Percentiles rank a stretch among this genome's conserved stretches.
These are phyloP conservation scores for Mycena albidolilacea DNA, from an alignment of 768 basidiomycete genomes.

Conservation along the genomic window DNA sequence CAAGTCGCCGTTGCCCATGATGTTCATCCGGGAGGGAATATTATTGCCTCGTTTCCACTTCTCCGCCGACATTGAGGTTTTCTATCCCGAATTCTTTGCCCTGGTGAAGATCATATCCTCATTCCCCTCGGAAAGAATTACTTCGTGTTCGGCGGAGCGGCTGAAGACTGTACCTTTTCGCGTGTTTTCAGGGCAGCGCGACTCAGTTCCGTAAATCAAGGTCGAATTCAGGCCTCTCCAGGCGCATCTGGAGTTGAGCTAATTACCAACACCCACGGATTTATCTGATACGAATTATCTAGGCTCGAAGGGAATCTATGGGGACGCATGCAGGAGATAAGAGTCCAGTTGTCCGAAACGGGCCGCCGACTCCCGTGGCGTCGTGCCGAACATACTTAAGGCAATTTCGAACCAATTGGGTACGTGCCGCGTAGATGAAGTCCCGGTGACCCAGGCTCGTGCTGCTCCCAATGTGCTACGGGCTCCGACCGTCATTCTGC, in stretches of 20 bases:
- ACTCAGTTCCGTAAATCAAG: neutral
- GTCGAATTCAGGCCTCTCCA: neutral
- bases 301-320: slow-evolving; percentile 1
- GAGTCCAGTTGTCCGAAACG: slow-evolving; percentile 1
- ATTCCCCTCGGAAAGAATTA: neutral
- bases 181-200: neutral
- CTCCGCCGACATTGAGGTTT: too few species aligned
- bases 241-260: neutral
- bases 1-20: too few species aligned
- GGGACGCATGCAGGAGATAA: neutral
- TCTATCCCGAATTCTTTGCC: neutral
- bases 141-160: neutral
- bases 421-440: neutral
- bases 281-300: slow-evolving; percentile 1
- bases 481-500: neutral
- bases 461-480: slow-evolving; percentile 3
- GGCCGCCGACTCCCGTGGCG: slow-evolving; percentile 15
- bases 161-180: too few species aligned
- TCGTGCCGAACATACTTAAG: slow-evolving; percentile 7
- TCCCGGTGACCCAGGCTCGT: slow-evolving; percentile 27
- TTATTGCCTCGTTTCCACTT: too few species aligned
- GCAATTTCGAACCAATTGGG: slow-evolving; percentile 12
- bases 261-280: neutral
- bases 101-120: neutral
- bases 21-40: too few species aligned